Evolutionary conservation across 2,329 filamentous ascomycete species (phyloP).

Genomic region (Sordariomycetes sp.): DNA sequence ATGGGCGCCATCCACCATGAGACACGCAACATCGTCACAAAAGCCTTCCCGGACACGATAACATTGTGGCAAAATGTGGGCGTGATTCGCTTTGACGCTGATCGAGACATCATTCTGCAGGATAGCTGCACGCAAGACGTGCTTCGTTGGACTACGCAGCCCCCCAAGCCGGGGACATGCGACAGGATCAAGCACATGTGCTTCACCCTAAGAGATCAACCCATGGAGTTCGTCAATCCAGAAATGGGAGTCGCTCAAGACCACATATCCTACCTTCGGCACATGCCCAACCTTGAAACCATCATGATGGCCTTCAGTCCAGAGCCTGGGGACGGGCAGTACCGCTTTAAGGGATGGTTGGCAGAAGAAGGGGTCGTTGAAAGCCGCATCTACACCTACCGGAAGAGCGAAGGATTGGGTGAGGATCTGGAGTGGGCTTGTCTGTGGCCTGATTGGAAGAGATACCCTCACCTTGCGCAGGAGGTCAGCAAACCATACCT

Average conservation of each 20-base stretch:
- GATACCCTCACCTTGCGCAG: too few relatives aligned
- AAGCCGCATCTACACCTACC: background rate
- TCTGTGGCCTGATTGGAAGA: too few relatives aligned
- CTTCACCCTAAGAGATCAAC: too few relatives aligned
- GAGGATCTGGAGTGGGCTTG: background rate
- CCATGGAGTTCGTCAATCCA: background rate
- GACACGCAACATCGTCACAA: slow-evolving; percentile 4
- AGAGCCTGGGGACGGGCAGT: too few relatives aligned
- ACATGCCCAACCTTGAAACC: background rate
- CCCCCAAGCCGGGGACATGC: background rate
- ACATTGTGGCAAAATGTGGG: background rate
- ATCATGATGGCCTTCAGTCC: too few relatives aligned
- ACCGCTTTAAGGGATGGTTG: too few relatives aligned
- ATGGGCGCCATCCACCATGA: slow-evolving; percentile 5
- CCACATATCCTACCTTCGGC: background rate
- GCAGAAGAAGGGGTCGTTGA: too few relatives aligned
- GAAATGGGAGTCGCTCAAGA: background rate
- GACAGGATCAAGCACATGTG: too few relatives aligned
- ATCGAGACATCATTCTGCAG: slow-evolving; percentile 4
- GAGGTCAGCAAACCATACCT: too few relatives aligned
- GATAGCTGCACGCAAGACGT: background rate
- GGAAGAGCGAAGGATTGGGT: background rate
- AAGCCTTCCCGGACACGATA: slow-evolving; percentile 5
- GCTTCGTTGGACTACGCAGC: background rate
- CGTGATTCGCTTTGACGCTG: slow-evolving; percentile 5